phyloP scores from a whole-genome alignment of 371 early-diverging fungal genomes.

The Zychaea mexicana region DNA sequence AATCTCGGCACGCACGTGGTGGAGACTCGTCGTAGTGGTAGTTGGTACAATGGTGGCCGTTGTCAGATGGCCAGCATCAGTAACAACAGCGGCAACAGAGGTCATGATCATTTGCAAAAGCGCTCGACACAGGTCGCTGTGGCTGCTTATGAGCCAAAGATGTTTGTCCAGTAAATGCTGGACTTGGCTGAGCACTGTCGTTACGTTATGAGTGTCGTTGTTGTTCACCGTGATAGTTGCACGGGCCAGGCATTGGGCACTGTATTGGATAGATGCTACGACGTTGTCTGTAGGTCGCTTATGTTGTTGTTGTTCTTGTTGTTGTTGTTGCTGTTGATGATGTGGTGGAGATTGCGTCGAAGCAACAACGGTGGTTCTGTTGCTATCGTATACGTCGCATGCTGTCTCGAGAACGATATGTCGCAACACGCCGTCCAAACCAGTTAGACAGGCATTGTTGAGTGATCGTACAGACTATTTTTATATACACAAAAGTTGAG shows the following conservation, averaged over 20 bases:
- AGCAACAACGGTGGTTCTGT: too few species aligned
- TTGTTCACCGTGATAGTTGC: background rate
- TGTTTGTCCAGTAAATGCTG: background rate
- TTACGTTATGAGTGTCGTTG: background rate
- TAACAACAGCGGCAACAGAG: background rate
- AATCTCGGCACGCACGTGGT: background rate
- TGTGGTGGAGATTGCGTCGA: background rate
- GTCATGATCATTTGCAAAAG: background rate
- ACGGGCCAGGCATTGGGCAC: background rate
- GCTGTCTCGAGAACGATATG: background rate
- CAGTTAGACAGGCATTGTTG: slow-evolving; percentile 10
- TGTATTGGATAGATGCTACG: background rate
- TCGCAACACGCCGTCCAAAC: slow-evolving; percentile 2
- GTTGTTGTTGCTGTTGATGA: background rate
- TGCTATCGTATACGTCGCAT: too few species aligned
- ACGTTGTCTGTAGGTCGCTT: background rate
- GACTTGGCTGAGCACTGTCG: slow-evolving; percentile 1
- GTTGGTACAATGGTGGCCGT: background rate
- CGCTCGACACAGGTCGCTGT: background rate
- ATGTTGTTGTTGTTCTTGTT: background rate
- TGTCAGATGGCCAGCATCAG: background rate
- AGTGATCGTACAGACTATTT: background rate
- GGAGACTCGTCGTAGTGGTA: background rate
- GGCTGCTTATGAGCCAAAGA: background rate
- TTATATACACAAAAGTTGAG: background rate